These are phyloP conservation scores for Chytriomyces sp. DNA, from an alignment of 192 early-diverging fungal species.

Conservation along the genomic window DNA sequence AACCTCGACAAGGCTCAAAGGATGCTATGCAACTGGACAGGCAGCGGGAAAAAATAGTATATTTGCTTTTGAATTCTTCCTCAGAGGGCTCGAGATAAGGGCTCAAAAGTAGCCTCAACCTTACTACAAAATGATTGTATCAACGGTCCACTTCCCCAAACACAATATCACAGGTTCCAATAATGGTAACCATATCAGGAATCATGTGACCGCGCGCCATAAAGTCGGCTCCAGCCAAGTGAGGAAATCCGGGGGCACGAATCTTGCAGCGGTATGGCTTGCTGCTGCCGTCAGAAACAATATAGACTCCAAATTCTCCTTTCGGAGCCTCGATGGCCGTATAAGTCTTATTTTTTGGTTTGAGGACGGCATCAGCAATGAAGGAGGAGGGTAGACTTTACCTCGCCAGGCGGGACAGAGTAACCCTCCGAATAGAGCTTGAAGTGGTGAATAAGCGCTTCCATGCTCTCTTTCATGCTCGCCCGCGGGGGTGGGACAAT, in stretches of 20 bases:
- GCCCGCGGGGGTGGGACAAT: conserved; percentile 90
- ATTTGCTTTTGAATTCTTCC: no score
- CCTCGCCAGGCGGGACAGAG: conserved; percentile 94
- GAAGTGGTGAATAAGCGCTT: conserved; percentile 98
- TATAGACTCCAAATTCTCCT: conserved; percentile 96
- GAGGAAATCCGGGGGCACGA: conserved; percentile 92
- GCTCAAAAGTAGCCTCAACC: neutral
- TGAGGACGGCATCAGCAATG: neutral
- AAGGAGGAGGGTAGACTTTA: conserved; percentile 6
- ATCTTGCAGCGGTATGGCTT: conserved; percentile 98
- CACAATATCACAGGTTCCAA: conserved; percentile 99
- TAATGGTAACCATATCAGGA: conserved; percentile 94
- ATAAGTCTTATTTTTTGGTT: conserved; percentile 68
- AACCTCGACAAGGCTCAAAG: no score
- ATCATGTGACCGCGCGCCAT: conserved; percentile 90
- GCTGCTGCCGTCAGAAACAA: conserved; percentile 92
- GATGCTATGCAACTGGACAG: no score
- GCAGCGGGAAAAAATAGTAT: no score
- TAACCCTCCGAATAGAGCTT: conserved; percentile 99
- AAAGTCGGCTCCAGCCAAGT: conserved; percentile 86
- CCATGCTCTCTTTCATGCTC: conserved; percentile 99
- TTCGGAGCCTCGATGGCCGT: conserved; percentile 97
- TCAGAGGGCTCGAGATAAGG: neutral
- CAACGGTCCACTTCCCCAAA: conserved; percentile 69
- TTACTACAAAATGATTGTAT: neutral